Base-by-base conservation (phyloP, 1,284 basidiomycete genomes). In the Ceratobasidium theobromae region DNA sequence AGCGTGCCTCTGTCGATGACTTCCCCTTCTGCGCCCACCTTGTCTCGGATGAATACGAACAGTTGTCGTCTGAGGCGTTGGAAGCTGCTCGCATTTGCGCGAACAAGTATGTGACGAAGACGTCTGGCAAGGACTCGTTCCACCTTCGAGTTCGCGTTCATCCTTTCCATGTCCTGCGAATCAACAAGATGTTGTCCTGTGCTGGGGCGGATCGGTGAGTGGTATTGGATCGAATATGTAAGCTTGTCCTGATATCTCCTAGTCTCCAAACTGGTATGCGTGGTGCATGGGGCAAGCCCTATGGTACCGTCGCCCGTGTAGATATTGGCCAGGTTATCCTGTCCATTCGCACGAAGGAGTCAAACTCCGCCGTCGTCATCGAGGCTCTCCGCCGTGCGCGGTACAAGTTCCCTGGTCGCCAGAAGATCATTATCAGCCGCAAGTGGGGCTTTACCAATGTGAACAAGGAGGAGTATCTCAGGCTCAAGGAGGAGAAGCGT, bases 111-210 rank as follows among this genome's bases (percentile, higher is more conserved):
- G 90, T 98, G 73, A 96, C 94, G 76, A 98, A 98, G 88, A 95
- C 91, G 25, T 88, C 92, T 58, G 96, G 96, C 77, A 98, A 98
- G 83, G 96, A 99, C 76, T 93, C 95, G 21, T 98, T 99, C 95
- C 96, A 99, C 80, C 79, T 98, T 78, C 88, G 96, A 75, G 94
- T 99, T 73, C 91, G 95, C 71, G 94, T 94, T 67, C 96, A 99
- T 83, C 96, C 96, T 69, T 98, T 91, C 93, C 96, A 98, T 79
- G 93, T 98, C 73, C 82, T 99, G 80, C 92, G 96, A 73, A 98
- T 98, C 89, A 98, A 99, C 92, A 99, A 99, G 89, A 98, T 98
- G 93, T 93, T 98, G 84, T 93, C 91, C 69, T 98, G 96, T 79
- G 96, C 96, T 74, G 96, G 96, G 77, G 95, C 96, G 75, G 96